phyloP scores from a whole-genome alignment of 345 rosid species.

The Litchi chinensis region DNA sequence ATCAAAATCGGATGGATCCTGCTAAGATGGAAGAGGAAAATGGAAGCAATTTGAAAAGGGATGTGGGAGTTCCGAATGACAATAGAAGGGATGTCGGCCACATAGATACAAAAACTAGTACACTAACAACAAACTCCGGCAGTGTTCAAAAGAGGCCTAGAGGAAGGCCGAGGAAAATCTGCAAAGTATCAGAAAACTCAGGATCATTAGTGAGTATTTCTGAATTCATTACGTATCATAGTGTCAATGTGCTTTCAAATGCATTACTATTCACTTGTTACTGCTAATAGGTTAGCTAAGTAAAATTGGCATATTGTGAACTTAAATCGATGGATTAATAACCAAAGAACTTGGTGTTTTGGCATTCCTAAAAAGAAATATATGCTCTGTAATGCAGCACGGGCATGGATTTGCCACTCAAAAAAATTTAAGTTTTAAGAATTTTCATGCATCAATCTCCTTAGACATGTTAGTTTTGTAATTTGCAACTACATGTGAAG shows the following conservation, averaged over 20 bases:
- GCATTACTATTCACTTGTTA: conserved; percentile 8
- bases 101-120: neutral
- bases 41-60: conserved; percentile 18
- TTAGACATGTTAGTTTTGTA: neutral
- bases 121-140: conserved; percentile 2
- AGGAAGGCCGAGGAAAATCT: conserved; percentile 29
- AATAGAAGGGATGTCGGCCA: neutral
- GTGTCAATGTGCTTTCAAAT: conserved; percentile 1
- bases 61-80: neutral
- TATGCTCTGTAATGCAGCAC: neutral
- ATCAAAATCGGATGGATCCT: neutral
- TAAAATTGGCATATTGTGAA: neutral
- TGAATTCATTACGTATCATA: conserved; percentile 15
- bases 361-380: neutral
- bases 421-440: neutral
- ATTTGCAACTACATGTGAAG: neutral
- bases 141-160: conserved; percentile 28
- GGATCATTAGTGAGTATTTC: conserved; percentile 34
- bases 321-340: neutral
- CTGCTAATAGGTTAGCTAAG: neutral
- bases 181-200: conserved; percentile 25
- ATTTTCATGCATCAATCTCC: neutral
- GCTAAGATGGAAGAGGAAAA: conserved; percentile 6
- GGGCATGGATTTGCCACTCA: neutral
- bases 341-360: neutral